Evolutionary conservation across 176 grass and related monocot genomes (phyloP), one percentile per base, ranked within the genome.

Genomic region (Pharus latifolius): DNA sequence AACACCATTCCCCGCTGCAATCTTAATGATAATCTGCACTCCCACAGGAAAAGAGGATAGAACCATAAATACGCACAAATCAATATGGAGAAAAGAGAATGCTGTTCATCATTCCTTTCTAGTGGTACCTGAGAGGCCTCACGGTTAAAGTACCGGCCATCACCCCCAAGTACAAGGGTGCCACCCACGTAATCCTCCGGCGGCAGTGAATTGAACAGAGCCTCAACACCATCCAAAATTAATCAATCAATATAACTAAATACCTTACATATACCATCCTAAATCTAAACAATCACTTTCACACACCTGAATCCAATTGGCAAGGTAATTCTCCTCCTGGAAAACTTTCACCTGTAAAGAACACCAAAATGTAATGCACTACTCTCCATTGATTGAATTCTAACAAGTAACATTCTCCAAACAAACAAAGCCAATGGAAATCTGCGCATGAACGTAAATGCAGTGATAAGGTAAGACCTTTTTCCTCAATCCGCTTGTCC

Each of bases 281-380:
- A 67, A 31, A 78, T 38, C n/a, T n/a, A n/a, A n/a, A n/a, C n/a
- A n/a, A n/a, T n/a, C n/a, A n/a, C n/a, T n/a, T n/a, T n/a, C n/a
- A n/a, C 54, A 54, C 54, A 91, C 92, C 92, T 96, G 92, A 86
- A 96, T 88, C 92, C 92, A 96, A 53, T 91, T 96, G n/a, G 92
- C 88, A 6, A 96, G 75, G 68, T 96, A 96, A 71, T 91, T 96
- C 57, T 79, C 82, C 34, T 96, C 34, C 62, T 89, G 92, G 29
- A 96, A 96, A n/a, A 96, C 85, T 74, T 96, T 91, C 53, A 96
- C 92, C 92, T 96, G 65, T 74, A 65, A 44, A 70, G 24, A 70
- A 57, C 10, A 87, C 3, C 11, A 63, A 34, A 76, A 15, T 3
- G 18, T 30, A 69, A 24, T 22, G 16, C 68, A 56, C 53, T 22